Evolutionary conservation across 805 yeast species (phyloP), one percentile per base, ranked within the genome.

Genomic region (Starmerella ratchasimensis): DNA sequence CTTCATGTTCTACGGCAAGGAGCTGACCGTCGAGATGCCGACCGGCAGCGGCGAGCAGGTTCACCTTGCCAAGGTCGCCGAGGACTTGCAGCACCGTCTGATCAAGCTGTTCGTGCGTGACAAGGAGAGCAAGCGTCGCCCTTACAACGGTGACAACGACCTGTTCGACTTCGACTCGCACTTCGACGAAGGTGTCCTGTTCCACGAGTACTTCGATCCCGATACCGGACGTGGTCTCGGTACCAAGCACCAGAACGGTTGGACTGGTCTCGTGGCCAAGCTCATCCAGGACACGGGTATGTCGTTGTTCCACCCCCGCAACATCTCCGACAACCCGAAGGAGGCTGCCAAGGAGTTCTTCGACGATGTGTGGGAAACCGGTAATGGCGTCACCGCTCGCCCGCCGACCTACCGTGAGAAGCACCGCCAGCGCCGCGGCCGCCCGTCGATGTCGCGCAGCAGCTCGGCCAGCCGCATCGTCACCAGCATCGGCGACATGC

Each of bases 191-290:
- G 69, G 71, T 46, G 70, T 81, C 30, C 76, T 80, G 45, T 84
- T 81, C 55, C 80, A 72, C 55, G 96, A 84, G 62, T 84, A 78
- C 56, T 84, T 84, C 56, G 93, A 84, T 52, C 94, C 93, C 48
- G 96, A 84, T 55, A 79, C 90, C 2, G 96, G 96, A 28, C 71
- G 94, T 48, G 96, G 95, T 5, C 61, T 84, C 40, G 96, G 96
- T 24, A 83, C 94, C 1, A 75, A 84, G 36, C 94, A 86, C 63
- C 96, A 84, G 62, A 78, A 84, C 65, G 96, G 96, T 10, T 84
- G 96, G 96, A 84, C 95, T 1, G 86, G 93, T 0, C 67, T 86
- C 32, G 90, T 83, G 36, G 93, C 94, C 30, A 80, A 88, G 60
- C 73, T 84, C 72, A 81, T 86, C 53, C 90, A 80, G 55, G 64